A percentile compares a stretch with the other conserved stretches of the same genome.
phyloP scores from a whole-genome alignment of 441 rosid genomes.

The Raphanus hybrid region DNA sequence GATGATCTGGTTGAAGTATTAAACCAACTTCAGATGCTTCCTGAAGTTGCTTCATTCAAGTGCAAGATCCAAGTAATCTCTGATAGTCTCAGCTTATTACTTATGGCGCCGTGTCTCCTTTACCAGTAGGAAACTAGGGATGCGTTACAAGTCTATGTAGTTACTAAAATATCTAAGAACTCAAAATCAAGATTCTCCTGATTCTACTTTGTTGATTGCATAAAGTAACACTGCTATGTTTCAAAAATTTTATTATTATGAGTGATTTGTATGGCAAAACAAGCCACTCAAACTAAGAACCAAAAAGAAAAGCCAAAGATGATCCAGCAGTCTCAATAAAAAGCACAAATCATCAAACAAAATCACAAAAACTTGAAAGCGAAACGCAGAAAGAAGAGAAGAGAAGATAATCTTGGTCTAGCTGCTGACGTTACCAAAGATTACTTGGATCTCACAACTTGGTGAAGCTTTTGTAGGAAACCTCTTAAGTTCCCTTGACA shows the following conservation, averaged over 20 bases:
- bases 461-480: constrained; percentile 19
- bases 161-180: background rate
- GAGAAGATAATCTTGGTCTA: background rate
- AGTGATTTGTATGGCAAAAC: background rate
- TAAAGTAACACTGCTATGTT: background rate
- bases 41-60: constrained; percentile 18
- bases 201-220: background rate
- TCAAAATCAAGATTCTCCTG: background rate
- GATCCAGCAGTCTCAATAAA: constrained; percentile 5
- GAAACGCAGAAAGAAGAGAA: background rate
- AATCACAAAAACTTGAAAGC: background rate
- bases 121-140: no score
- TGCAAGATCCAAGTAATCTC: constrained; percentile 36
- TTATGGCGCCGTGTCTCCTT: no score
- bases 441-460: constrained; percentile 28
- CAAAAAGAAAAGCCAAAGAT: background rate
- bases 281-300: constrained; percentile 8
- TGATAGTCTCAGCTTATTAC: background rate
- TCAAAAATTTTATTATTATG: background rate
- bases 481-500: constrained; percentile 28
- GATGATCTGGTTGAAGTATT: constrained; percentile 23
- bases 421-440: constrained; percentile 6
- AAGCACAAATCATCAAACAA: background rate
- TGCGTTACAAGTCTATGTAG: background rate
- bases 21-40: constrained; percentile 21